phyloP scores from a whole-genome alignment of 495 filamentous ascomycete species.

The Lasiosphaeris hirsuta region DNA sequence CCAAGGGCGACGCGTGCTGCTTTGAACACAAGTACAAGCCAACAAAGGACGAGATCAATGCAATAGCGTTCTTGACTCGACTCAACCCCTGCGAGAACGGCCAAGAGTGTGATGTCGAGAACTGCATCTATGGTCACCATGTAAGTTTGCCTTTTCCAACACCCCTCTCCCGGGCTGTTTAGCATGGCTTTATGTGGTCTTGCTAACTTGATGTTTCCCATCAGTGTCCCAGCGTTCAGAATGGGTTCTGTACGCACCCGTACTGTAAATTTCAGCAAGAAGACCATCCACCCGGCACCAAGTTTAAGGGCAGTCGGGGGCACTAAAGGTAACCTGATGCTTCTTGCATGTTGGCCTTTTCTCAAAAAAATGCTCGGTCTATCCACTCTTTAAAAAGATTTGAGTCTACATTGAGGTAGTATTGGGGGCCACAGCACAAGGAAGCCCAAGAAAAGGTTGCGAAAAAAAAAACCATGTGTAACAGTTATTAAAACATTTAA shows the following conservation, averaged over 20 bases:
- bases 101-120: slow-evolving; percentile 63
- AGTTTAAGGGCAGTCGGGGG: slow-evolving; percentile 33
- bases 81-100: slow-evolving; percentile 77
- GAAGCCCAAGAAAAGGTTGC: background rate
- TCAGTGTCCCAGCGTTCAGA: slow-evolving; percentile 40
- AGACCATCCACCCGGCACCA: slow-evolving; percentile 50
- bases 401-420: too few relatives aligned
- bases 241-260: slow-evolving; percentile 40
- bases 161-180: background rate
- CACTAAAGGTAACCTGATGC: background rate
- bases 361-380: background rate
- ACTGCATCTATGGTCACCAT: slow-evolving; percentile 83
- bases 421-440: background rate
- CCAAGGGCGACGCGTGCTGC: slow-evolving; percentile 66
- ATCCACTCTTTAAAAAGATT: background rate
- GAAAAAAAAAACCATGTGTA: too few relatives aligned
- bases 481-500: too few relatives aligned
- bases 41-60: slow-evolving; percentile 61
- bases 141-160: slow-evolving; percentile 29
- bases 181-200: background rate
- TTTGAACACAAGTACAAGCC: slow-evolving; percentile 74
- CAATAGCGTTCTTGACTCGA: slow-evolving; percentile 66
- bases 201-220: background rate
- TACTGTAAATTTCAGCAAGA: slow-evolving; percentile 46
- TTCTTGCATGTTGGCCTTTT: background rate